phyloP scores from a whole-genome alignment of 225 moss, liverwort and hornwort species.

The Pseudisothecium myosuroides region DNA sequence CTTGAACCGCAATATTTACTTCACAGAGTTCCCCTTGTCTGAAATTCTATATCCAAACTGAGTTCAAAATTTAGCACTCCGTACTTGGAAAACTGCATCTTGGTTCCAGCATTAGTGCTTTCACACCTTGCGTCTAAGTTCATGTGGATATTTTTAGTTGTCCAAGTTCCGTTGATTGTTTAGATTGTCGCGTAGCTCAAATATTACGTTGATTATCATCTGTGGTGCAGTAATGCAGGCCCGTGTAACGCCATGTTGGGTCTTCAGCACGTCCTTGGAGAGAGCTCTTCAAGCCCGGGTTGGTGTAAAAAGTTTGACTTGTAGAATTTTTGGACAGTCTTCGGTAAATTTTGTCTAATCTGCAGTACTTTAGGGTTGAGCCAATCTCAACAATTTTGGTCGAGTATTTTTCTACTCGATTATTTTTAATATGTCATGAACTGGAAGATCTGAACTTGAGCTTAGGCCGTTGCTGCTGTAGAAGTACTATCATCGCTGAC shows the following conservation, averaged over 20 bases:
- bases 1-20: not conserved
- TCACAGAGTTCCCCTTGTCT: not conserved
- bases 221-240: not conserved
- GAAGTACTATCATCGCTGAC: not conserved
- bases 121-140: not conserved
- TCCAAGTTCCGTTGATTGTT: not conserved
- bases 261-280: not conserved
- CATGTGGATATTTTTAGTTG: not conserved
- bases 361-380: not conserved
- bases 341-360: not conserved
- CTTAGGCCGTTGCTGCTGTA: not conserved
- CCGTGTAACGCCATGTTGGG: not conserved
- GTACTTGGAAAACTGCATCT: not conserved
- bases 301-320: not conserved
- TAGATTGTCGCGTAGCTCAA: not conserved
- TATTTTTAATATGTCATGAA: not conserved
- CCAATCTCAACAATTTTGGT: slow-evolving; percentile 10
- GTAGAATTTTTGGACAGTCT: not conserved
- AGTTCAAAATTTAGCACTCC: not conserved
- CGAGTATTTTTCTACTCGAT: not conserved
- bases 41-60: not conserved
- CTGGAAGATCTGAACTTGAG: not conserved
- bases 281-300: not conserved
- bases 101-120: not conserved
- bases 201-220: not conserved